phyloP scores from a whole-genome alignment of 176 grass and related monocot species.

The Raddia guianensis region DNA sequence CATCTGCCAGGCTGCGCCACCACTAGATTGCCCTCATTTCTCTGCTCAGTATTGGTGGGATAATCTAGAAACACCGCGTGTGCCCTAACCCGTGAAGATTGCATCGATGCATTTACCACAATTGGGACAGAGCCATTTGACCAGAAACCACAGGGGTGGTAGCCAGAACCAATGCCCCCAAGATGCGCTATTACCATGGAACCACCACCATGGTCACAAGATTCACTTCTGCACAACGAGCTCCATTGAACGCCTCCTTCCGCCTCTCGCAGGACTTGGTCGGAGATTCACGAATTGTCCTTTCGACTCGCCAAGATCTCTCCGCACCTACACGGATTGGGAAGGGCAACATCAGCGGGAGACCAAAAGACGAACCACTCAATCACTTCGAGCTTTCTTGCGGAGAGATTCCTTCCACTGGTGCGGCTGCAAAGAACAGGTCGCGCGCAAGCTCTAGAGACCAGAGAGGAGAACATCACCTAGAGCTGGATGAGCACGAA shows the following conservation, averaged over 20 bases:
- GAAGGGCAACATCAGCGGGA: not conserved
- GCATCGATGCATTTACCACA: not conserved
- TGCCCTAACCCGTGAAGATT: conserved; percentile 16
- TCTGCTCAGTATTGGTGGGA: conserved; percentile 37
- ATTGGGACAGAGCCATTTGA: conserved; percentile 25
- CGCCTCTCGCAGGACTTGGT: not conserved
- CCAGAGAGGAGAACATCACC: not conserved
- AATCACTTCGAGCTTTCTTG: not conserved
- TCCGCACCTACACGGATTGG: not conserved
- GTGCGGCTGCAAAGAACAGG: not conserved
- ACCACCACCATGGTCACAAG: conserved; percentile 29
- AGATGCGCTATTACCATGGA: conserved; percentile 22
- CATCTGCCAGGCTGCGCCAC: conserved; percentile 13
- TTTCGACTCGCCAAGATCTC: not conserved
- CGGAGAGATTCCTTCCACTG: not conserved
- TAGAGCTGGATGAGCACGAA: not conserved
- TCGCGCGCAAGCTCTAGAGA: not conserved
- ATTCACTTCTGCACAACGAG: not conserved
- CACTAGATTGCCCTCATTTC: conserved; percentile 32
- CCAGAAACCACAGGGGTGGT: conserved; percentile 36
- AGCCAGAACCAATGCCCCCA: not conserved
- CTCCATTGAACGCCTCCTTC: not conserved
- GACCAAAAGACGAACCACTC: not conserved
- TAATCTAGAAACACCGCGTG: conserved; percentile 38
- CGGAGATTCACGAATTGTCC: not conserved